phyloP scores from a whole-genome alignment of 768 basidiomycete genomes.

The Thelephora ganbajun region DNA sequence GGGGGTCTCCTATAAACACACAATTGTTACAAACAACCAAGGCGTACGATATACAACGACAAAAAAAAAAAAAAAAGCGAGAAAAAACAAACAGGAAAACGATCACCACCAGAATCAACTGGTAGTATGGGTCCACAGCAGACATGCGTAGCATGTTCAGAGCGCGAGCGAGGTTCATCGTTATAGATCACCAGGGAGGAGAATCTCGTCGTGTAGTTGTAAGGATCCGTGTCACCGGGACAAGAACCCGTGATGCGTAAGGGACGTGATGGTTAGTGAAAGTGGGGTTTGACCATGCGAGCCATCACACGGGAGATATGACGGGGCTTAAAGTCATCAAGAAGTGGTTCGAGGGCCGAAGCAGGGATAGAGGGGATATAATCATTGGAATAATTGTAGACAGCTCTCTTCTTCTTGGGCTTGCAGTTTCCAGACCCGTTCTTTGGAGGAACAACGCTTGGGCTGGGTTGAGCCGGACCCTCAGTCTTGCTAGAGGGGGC shows the following conservation, averaged over 20 bases:
- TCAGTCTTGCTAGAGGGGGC: background rate
- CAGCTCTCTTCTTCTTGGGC: background rate
- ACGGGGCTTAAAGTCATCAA: background rate
- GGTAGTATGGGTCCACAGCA: too few species aligned
- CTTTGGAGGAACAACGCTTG: background rate
- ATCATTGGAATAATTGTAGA: background rate
- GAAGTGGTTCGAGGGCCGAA: background rate
- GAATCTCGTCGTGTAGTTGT: background rate
- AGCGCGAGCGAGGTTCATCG: background rate
- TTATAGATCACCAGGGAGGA: background rate
- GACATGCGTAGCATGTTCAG: too few species aligned
- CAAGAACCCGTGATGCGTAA: background rate
- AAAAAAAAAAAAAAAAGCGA: too few species aligned
- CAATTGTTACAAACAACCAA: too few species aligned
- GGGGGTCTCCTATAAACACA: too few species aligned
- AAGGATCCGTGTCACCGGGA: background rate
- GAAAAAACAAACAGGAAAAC: too few species aligned
- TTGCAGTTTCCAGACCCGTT: background rate
- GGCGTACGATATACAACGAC: too few species aligned
- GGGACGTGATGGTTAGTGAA: background rate
- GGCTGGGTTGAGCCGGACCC: background rate
- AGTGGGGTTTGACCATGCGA: background rate
- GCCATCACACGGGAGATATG: background rate
- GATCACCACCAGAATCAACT: too few species aligned
- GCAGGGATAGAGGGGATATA: background rate